Base-by-base conservation (phyloP, 129 eudicot species). In the Rutidosis leptorrhynchoides region DNA sequence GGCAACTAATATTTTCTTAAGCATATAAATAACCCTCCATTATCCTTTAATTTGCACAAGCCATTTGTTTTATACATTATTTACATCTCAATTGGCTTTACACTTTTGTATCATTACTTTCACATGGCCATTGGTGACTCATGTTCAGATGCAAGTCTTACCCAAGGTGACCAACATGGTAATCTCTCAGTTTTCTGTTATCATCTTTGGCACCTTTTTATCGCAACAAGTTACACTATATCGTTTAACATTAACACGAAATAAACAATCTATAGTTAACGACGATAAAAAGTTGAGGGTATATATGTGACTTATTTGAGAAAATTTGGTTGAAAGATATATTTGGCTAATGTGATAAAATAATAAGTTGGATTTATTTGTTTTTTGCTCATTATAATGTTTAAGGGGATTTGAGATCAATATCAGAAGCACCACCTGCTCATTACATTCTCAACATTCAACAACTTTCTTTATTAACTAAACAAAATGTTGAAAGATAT, bases 361-460 rank as follows among this genome's bases (percentile, higher is more conserved):
- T n/a, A n/a, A n/a, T n/a, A 15, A 67, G 7, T 23, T 11, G 60
- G 0, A 15, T 21, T 24, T 42, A 1, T 11, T 21, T 10, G 15
- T 24, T 45, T 43, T 14, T 32, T 9, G 27, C 17, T 16, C 9
- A 28, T n/a, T 15, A 35, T 6, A 63, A 73, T 56, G 62, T 75
- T 62, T 40, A 72, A 86, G 88, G 79, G 58, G 72, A 64, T 70
- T 51, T 70, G 33, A 63, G 72, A 62, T 69, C 79, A 26, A 81
- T 72, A 59, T 81, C 90, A 9, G 83, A 83, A 1, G 64, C 84
- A 65, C 87, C 85, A 40, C 90, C 90, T 5, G 65, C 78, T 46
- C 95, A 83, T 60, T 83, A 83, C 56, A 67, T 54, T 0, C 62
- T 87, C 67, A 78, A 74, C 74, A 70, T 87, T 51, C 81, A 83